Percentiles rank a stretch among this genome's conserved stretches.
Evolutionary conservation across 2,329 filamentous ascomycete species (phyloP).

Genomic region (Ophiostoma novo-ulmi): DNA sequence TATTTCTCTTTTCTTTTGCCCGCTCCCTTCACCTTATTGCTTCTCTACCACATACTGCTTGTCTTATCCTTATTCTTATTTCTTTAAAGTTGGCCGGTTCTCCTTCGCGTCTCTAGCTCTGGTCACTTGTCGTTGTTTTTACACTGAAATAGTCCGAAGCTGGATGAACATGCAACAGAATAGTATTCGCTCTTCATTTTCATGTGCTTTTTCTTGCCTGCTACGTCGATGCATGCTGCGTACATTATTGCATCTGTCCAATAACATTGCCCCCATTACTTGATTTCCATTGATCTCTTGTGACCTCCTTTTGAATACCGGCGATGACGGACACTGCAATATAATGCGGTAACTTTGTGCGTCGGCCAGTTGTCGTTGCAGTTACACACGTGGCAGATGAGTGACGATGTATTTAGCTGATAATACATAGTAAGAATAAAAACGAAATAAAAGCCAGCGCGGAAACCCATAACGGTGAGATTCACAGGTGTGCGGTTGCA

Average conservation of each 20-base stretch:
- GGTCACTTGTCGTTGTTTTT: background rate
- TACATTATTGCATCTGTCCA: background rate
- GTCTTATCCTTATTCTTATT: background rate
- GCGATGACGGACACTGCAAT: background rate
- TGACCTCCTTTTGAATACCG: background rate
- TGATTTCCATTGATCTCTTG: background rate
- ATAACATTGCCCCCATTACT: background rate
- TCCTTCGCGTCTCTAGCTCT: background rate
- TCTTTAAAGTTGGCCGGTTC: background rate
- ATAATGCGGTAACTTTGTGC: slow-evolving; percentile 1
- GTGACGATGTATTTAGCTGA: too few species aligned
- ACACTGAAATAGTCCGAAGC: slow-evolving; percentile 2
- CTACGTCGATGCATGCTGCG: background rate
- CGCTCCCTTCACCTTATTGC: background rate
- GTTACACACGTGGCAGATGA: background rate
- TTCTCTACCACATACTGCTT: background rate
- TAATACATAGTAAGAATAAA: background rate
- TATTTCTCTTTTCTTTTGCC: background rate
- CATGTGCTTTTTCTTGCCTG: background rate
- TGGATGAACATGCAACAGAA: background rate
- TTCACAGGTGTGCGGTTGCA: background rate
- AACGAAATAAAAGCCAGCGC: background rate
- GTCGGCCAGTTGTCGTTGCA: background rate
- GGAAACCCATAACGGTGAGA: too few species aligned
- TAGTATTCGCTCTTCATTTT: background rate